Evolutionary conservation across 257 asterid species (phyloP).

Genomic region (Nicotiana sylvestris): DNA sequence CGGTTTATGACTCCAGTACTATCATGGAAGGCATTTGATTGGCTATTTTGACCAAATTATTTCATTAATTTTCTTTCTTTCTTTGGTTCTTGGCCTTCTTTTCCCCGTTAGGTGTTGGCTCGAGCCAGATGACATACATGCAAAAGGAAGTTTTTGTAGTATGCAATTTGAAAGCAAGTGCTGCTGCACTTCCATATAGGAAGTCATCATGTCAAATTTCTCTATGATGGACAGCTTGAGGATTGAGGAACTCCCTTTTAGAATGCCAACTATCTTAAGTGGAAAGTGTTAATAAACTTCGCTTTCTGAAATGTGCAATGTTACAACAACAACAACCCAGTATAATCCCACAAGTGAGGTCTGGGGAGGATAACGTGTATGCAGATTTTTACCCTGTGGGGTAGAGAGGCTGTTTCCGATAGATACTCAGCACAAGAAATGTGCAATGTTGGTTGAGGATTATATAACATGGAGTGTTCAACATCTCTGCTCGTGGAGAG

Average conservation of each 20-base stretch:
- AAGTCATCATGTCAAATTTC: background rate
- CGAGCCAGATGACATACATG: background rate
- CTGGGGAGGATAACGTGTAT: too few species aligned
- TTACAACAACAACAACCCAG: too few species aligned
- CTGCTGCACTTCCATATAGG: background rate
- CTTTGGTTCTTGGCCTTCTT: background rate
- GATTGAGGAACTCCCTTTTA: background rate
- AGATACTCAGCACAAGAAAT: too few species aligned
- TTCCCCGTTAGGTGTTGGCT: background rate
- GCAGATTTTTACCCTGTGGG: too few species aligned
- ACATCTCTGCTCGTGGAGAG: background rate
- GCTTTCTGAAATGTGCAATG: background rate
- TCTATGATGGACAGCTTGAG: background rate
- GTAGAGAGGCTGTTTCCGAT: too few species aligned
- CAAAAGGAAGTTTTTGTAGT: background rate
- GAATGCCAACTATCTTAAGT: background rate
- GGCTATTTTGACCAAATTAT: background rate
- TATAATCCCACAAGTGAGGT: too few species aligned
- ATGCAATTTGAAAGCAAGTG: background rate
- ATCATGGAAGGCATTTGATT: background rate
- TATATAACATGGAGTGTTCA: background rate
- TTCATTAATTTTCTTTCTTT: background rate
- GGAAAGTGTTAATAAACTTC: background rate
- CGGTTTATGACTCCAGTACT: background rate
- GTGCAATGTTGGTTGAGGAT: background rate